These are phyloP conservation scores for Stephanodiscus triporus DNA, from an alignment of 108 stramenopile species.

Conservation along the genomic window DNA sequence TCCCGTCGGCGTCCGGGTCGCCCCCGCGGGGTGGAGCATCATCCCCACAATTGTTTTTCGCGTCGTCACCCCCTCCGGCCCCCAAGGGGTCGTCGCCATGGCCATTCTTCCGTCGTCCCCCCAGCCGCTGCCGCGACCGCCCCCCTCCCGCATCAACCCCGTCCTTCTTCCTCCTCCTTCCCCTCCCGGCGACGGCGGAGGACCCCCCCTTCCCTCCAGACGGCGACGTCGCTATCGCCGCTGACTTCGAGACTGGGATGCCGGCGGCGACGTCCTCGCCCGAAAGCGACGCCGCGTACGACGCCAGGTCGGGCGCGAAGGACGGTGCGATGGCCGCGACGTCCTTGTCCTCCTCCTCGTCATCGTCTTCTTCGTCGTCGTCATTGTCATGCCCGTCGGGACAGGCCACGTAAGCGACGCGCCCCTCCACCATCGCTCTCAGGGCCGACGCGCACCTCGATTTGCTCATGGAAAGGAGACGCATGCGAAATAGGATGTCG, in stretches of 20 bases:
- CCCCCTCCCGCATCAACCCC: background rate
- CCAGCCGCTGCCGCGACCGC: background rate
- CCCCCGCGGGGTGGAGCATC: background rate
- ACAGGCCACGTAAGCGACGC: background rate
- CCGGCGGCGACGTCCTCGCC: background rate
- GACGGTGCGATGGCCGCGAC: background rate
- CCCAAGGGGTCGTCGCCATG: background rate
- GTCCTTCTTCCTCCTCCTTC: background rate
- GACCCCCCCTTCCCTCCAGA: background rate
- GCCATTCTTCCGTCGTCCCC: background rate
- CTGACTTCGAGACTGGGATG: too few relatives aligned
- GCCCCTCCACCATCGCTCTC: background rate
- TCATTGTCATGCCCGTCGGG: background rate
- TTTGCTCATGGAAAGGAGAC: background rate
- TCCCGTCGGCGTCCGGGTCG: background rate
- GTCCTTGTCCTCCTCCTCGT: too few relatives aligned
- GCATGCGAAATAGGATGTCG: background rate
- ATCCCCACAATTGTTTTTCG: background rate
- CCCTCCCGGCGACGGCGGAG: background rate
- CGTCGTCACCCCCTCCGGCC: background rate
- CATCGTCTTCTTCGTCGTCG: too few relatives aligned
- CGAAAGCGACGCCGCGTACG: background rate
- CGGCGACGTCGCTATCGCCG: background rate
- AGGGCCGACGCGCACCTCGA: background rate
- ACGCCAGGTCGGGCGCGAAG: background rate